Conservation (phyloP, 2,329 filamentous ascomycete genomes). For the Apiospora marii region DNA sequence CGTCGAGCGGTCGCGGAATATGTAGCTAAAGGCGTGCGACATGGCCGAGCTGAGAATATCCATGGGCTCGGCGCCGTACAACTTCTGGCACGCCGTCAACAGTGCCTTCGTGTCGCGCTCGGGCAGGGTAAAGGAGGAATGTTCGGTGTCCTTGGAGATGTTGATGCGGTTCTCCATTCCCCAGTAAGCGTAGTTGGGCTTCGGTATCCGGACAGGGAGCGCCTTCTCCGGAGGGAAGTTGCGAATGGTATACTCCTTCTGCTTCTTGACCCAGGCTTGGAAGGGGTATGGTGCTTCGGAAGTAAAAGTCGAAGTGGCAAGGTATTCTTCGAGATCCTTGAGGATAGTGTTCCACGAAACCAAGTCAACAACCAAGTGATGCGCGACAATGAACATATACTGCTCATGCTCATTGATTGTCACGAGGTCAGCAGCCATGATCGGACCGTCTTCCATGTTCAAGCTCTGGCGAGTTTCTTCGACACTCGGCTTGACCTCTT, state of each 20-base stretch:
- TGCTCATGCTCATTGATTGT: constrained; percentile 31
- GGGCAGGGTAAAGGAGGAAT: constrained; percentile 22
- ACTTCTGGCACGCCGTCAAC: constrained; percentile 31
- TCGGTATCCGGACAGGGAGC: constrained; percentile 29
- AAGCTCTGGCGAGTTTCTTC: constrained; percentile 27
- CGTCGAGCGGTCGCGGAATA: constrained; percentile 43
- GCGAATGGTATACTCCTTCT: constrained; percentile 45
- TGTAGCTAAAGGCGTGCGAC: constrained; percentile 39
- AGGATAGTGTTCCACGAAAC: constrained; percentile 55
- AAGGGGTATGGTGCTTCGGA: constrained; percentile 41
- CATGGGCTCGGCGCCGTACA: constrained; percentile 45
- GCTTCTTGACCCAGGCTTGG: constrained; percentile 43
- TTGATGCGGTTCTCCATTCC: constrained; percentile 23
- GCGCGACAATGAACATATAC: constrained; percentile 42
- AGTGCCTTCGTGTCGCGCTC: constrained; percentile 41
- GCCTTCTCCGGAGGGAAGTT: constrained; percentile 27
- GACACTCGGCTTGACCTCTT: not conserved
- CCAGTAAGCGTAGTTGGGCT: constrained; percentile 29
- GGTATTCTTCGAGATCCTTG: constrained; percentile 50
- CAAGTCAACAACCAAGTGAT: constrained; percentile 52
- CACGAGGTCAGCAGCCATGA: constrained; percentile 37
- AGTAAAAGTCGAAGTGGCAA: constrained; percentile 36
- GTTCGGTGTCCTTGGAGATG: constrained; percentile 15
- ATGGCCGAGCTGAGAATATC: constrained; percentile 49
- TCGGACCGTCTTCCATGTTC: constrained; percentile 34